A percentile compares a stretch with the other conserved stretches of the same genome.
phyloP scores from a whole-genome alignment of 2,329 filamentous ascomycete genomes.

The Tympanopsis confertula region DNA sequence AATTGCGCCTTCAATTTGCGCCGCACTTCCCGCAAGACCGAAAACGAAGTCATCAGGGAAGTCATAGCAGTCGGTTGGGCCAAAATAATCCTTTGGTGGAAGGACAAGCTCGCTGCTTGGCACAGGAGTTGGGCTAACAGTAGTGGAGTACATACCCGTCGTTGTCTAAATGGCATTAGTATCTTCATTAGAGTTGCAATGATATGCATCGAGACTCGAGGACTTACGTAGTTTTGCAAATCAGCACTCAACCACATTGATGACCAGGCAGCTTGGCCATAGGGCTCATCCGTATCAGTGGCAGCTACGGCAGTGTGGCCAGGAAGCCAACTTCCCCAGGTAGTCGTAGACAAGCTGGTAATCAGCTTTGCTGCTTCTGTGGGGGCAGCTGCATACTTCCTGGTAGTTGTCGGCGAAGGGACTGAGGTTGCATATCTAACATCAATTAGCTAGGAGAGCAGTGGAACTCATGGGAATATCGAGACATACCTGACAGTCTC shows the following conservation, averaged over 20 bases:
- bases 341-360: constrained; percentile 12
- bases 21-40: constrained; percentile 34
- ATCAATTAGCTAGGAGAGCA: not conserved
- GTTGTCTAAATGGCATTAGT: too few relatives aligned
- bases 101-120: constrained; percentile 40
- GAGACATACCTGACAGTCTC: constrained; percentile 8
- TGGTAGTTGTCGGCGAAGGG: constrained; percentile 14
- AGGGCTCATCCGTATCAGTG: constrained; percentile 14
- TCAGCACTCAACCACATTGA: constrained; percentile 17
- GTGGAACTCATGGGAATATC: not conserved
- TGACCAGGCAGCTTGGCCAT: constrained; percentile 22
- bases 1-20: constrained; percentile 31
- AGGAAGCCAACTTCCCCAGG: constrained; percentile 21
- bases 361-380: constrained; percentile 12
- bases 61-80: constrained; percentile 31
- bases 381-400: constrained; percentile 13
- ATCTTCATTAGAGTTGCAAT: too few relatives aligned
- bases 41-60: constrained; percentile 34
- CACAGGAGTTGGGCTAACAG: constrained; percentile 40
- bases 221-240: constrained; percentile 17
- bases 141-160: constrained; percentile 28
- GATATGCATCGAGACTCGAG: too few relatives aligned
- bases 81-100: constrained; percentile 38
- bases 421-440: constrained; percentile 17
- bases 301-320: constrained; percentile 10